phyloP scores from a whole-genome alignment of 305 asterid species.

The Rubia balearica region DNA sequence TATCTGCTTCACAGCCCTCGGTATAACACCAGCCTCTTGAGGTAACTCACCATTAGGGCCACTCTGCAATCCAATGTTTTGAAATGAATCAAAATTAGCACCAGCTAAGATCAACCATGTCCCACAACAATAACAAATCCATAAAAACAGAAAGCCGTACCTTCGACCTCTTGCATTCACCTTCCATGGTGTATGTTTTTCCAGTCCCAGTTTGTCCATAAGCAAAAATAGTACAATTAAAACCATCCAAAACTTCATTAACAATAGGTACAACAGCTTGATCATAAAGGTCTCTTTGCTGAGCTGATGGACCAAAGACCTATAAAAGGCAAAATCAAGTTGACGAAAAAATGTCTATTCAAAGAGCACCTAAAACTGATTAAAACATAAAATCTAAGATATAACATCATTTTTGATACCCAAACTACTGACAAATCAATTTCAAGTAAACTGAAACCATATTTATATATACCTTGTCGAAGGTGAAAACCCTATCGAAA shows the following conservation, averaged over 20 bases:
- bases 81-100: not conserved
- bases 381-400: not conserved
- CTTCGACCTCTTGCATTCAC: constrained; percentile 85
- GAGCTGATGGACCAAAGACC: constrained; percentile 92
- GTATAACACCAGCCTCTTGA: constrained; percentile 86
- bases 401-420: not conserved
- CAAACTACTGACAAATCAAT: not conserved
- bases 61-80: constrained; percentile 33
- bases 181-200: constrained; percentile 86
- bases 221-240: constrained; percentile 91
- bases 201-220: constrained; percentile 98
- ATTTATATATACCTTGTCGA: constrained; percentile 68
- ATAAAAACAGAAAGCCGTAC: constrained; percentile 24
- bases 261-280: constrained; percentile 92
- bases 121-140: constrained; percentile 3
- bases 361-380: not conserved
- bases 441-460: not conserved
- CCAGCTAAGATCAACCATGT: constrained; percentile 5
- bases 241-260: constrained; percentile 81
- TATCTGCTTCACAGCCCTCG: constrained; percentile 82
- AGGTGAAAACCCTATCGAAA: constrained; percentile 76
- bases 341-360: not conserved
- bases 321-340: constrained; percentile 14
- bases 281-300: constrained; percentile 77
- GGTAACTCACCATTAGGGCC: constrained; percentile 83